Conservation (phyloP, 768 basidiomycete species). For the Tylopilus sp. region DNA sequence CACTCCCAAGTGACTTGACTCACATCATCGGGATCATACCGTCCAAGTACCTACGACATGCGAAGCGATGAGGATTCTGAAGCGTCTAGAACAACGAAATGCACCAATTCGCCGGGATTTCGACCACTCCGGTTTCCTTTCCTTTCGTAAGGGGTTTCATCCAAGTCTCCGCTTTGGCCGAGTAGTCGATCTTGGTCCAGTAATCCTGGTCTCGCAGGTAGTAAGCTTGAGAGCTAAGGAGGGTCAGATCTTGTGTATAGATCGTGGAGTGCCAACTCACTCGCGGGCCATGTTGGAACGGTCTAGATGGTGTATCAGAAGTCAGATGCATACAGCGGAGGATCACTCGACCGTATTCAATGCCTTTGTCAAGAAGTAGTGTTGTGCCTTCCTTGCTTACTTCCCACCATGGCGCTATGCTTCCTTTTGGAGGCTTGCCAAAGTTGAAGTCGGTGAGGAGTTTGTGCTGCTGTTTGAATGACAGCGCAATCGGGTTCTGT, state of each 20-base stretch:
- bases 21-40: constrained; percentile 76
- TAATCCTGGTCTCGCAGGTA: no score
- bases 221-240: constrained; percentile 53
- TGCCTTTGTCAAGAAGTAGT: no score
- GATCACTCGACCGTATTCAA: constrained; percentile 58
- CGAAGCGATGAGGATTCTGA: neutral
- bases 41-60: constrained; percentile 57
- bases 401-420: constrained; percentile 82
- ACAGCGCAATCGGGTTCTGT: constrained; percentile 60
- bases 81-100: neutral
- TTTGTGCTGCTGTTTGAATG: constrained; percentile 64
- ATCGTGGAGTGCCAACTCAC: constrained; percentile 23
- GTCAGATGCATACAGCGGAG: neutral
- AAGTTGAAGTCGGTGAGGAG: constrained; percentile 66
- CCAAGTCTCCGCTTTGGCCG: constrained; percentile 56
- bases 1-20: constrained; percentile 5
- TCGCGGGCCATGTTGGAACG: constrained; percentile 59
- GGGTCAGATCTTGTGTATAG: neutral
- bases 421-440: constrained; percentile 56
- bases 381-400: no score
- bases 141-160: constrained; percentile 71
- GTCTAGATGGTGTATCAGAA: constrained; percentile 34
- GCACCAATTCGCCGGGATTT: constrained; percentile 72
- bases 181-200: constrained; percentile 74
- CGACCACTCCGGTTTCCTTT: constrained; percentile 57